phyloP scores from a whole-genome alignment of 2,329 filamentous ascomycete species.

The Aureobasidium namibiae region DNA sequence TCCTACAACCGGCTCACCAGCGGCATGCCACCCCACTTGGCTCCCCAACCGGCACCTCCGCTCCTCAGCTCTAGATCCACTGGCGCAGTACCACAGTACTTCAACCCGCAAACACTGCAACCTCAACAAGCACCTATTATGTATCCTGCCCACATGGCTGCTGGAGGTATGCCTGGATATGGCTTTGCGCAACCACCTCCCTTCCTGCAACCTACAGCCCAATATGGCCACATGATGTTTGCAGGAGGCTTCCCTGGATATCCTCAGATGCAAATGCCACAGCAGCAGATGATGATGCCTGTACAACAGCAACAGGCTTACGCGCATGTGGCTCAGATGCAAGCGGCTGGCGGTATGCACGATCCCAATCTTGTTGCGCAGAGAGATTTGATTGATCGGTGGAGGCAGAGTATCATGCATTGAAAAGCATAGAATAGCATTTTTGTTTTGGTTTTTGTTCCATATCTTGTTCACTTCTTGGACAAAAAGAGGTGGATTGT shows the following conservation, averaged over 20 bases:
- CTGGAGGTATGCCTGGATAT: background rate
- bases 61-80: background rate
- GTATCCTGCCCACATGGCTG: background rate
- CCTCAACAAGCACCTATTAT: background rate
- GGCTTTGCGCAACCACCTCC: background rate
- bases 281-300: background rate
- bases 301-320: conserved; percentile 6
- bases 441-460: too few relatives aligned
- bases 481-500: too few relatives aligned
- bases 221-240: background rate
- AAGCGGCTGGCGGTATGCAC: background rate
- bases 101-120: background rate
- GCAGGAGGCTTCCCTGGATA: background rate
- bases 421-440: too few relatives aligned
- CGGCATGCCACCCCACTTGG: background rate
- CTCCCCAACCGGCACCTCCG: background rate
- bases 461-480: too few relatives aligned
- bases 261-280: background rate
- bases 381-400: conserved; percentile 51
- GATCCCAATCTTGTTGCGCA: conserved; percentile 40
- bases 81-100: background rate
- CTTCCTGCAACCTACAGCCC: background rate
- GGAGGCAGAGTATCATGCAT: conserved; percentile 41
- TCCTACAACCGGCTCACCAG: background rate
- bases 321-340: conserved; percentile 10